A percentile compares a stretch with the other conserved stretches of the same genome.
Conservation (phyloP, 2,329 filamentous ascomycete species). For the Colletotrichum phormii region DNA sequence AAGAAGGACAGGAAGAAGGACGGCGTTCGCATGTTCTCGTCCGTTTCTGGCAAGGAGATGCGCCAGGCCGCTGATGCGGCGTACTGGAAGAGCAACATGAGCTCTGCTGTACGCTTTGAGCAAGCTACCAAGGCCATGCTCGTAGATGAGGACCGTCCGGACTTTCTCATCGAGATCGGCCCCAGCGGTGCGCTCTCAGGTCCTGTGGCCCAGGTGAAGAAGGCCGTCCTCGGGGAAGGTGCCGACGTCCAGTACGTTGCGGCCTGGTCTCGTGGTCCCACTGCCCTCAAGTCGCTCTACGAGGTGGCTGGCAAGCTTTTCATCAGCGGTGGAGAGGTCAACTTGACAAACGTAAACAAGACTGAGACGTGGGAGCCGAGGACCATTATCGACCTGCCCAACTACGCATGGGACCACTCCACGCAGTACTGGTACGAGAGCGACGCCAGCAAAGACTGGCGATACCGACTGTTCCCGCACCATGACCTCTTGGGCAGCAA, state of each 20-base stretch:
- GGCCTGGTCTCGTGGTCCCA: neutral
- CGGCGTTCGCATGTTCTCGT: neutral
- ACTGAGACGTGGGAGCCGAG: neutral
- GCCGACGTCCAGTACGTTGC: conserved; percentile 1
- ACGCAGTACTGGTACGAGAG: conserved; percentile 24
- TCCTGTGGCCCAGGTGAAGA: conserved; percentile 43
- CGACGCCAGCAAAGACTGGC: neutral
- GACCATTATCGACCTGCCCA: conserved; percentile 25
- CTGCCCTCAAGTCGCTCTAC: conserved; percentile 2
- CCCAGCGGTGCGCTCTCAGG: conserved; percentile 45
- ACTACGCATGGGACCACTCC: conserved; percentile 30
- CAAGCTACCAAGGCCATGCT: neutral
- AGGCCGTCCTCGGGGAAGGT: conserved; percentile 7
- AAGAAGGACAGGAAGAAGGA: neutral
- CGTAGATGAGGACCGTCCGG: neutral
- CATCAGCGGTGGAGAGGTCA: neutral
- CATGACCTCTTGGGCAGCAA: conserved; percentile 33
- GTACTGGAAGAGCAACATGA: neutral
- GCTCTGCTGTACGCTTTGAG: neutral
- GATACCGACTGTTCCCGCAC: neutral
- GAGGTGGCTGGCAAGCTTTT: conserved; percentile 8
- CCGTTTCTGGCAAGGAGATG: neutral
- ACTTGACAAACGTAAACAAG: neutral
- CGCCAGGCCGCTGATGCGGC: neutral
- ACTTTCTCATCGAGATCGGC: conserved; percentile 43